Evolutionary conservation across 192 early-diverging fungal species (phyloP).

Genomic region (Entomortierella parvispora): DNA sequence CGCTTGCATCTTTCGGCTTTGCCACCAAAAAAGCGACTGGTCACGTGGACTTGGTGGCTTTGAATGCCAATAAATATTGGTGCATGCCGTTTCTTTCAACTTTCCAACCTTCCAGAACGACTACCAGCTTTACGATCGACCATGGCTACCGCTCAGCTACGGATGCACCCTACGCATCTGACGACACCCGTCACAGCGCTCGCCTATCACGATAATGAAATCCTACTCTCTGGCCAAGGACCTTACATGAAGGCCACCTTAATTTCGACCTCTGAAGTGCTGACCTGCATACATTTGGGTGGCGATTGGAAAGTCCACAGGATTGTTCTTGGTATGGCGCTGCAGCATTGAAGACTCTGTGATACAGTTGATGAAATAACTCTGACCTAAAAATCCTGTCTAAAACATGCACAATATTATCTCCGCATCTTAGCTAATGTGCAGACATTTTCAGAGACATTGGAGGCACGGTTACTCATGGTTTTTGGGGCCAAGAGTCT

Average conservation of each 20-base stretch:
- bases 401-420: background rate
- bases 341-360: background rate
- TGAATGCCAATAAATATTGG: background rate
- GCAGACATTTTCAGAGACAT: conserved; percentile 15
- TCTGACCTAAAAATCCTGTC: background rate
- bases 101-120: background rate
- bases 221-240: conserved; percentile 64
- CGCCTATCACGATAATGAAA: conserved; percentile 56
- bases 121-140: background rate
- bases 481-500: conserved; percentile 55
- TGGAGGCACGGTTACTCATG: conserved; percentile 36
- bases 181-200: conserved; percentile 60
- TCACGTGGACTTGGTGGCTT: background rate
- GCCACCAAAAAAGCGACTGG: background rate
- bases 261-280: conserved; percentile 52
- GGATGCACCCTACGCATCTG: conserved; percentile 35
- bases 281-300: conserved; percentile 49
- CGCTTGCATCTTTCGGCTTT: no score
- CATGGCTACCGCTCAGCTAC: conserved; percentile 10
- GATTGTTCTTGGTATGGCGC: conserved; percentile 58
- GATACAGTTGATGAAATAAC: background rate
- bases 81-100: background rate
- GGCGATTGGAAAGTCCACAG: conserved; percentile 59
- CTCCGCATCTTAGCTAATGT: conserved; percentile 27
- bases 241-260: conserved; percentile 64